These are phyloP conservation scores for Cymbopogon flexuosus DNA, from an alignment of 202 grass and related monocot genomes.

Conservation along the genomic window DNA sequence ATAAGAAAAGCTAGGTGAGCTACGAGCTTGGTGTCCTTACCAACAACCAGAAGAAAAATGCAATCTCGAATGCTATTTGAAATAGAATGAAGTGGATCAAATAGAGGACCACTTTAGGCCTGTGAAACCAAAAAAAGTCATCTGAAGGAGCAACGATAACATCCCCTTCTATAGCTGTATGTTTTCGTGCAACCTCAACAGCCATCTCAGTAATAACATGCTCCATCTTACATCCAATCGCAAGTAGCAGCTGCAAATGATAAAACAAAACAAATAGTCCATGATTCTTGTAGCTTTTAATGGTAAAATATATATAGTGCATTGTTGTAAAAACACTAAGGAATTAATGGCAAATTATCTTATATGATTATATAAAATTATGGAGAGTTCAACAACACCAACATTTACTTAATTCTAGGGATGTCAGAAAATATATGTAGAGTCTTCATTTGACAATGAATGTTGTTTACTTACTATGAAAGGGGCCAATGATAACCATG, in stretches of 20 bases:
- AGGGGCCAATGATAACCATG: constrained; percentile 56
- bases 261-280: not conserved
- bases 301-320: not conserved
- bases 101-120: constrained; percentile 54
- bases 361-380: not conserved
- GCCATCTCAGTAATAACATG: constrained; percentile 71
- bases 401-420: not conserved
- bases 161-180: constrained; percentile 42
- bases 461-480: constrained; percentile 56
- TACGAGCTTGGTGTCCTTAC: constrained; percentile 34
- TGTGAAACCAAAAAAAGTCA: constrained; percentile 62
- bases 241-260: constrained; percentile 45
- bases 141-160: constrained; percentile 63
- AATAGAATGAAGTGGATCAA: constrained; percentile 75
- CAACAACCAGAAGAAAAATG: constrained; percentile 74
- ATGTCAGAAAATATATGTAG: not conserved
- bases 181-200: constrained; percentile 57
- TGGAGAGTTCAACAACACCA: not conserved
- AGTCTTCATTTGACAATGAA: not conserved
- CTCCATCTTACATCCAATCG: constrained; percentile 71
- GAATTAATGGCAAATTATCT: too few relatives aligned
- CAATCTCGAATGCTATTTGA: constrained; percentile 68
- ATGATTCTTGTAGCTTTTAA: not conserved
- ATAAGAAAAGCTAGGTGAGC: not conserved
- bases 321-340: not conserved